Percentiles rank a stretch among this genome's conserved stretches.
Evolutionary conservation across 2,329 filamentous ascomycete genomes (phyloP).

Genomic region (Tolypocladium cylindrosporum): DNA sequence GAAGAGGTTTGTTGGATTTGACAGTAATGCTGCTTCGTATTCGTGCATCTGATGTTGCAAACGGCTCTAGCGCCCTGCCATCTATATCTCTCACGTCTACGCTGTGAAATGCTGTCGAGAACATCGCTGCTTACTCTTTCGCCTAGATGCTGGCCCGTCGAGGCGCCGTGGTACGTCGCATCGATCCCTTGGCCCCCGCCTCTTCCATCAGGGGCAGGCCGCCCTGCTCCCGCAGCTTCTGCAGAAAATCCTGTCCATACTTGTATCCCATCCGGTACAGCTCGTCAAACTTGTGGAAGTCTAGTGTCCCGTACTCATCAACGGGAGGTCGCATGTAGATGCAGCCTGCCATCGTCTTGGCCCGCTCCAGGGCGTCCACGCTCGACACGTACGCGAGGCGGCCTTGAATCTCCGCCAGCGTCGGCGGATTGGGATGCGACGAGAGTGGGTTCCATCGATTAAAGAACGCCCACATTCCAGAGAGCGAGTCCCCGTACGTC

Average conservation of each 20-base stretch:
- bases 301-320: conserved; percentile 84
- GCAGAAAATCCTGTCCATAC: conserved; percentile 74
- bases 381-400: conserved; percentile 90
- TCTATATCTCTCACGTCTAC: neutral
- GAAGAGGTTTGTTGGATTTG: neutral
- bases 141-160: conserved; percentile 63
- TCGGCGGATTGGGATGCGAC: conserved; percentile 79
- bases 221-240: conserved; percentile 67
- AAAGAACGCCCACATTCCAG: conserved; percentile 86
- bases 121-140: neutral
- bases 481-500: conserved; percentile 85
- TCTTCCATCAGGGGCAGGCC: conserved; percentile 60
- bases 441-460: conserved; percentile 98
- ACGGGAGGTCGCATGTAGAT: conserved; percentile 95
- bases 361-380: conserved; percentile 86
- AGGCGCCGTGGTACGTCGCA: conserved; percentile 71
- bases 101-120: neutral
- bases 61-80: neutral
- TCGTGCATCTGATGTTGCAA: neutral
- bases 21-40: neutral
- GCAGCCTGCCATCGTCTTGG: conserved; percentile 83
- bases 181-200: conserved; percentile 65
- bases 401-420: conserved; percentile 90
- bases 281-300: conserved; percentile 97
- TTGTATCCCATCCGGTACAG: conserved; percentile 84